Base-by-base conservation (phyloP, 306 rosid genomes). In the Argentina anserina region DNA sequence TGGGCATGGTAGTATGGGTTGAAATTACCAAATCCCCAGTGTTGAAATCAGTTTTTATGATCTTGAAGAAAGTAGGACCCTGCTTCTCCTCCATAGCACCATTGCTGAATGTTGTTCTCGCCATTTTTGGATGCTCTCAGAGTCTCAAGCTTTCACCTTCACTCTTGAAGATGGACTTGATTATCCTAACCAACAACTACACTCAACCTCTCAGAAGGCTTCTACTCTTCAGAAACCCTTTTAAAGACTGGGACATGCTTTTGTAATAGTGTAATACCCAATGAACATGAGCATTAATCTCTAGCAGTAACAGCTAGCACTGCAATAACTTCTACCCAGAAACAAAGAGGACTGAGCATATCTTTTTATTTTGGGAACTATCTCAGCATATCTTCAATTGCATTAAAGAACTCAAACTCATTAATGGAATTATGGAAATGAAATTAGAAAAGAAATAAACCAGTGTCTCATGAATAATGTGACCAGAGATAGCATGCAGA, bases 1-100 rank as follows among this genome's bases (percentile, higher is more conserved):
- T 18, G 7, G 5, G 23, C 12, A 47, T 39, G 8, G 52, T 5
- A 13, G 34, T 31, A 37, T 11, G 36, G 6, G 5, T n/a, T 25
- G 33, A 55, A 11, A n/a, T 49, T 69, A 69, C 73, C 73, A 46
- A n/a, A 29, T 12, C 17, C 8, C 31, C 60, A 31, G 61, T 69
- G 73, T 13, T 69, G 73, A 29, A 47, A 47, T 41, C 73, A 2
- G 39, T 23, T 6, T 9, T 13, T 15, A 67, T 20, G 39, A 69
- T 20, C 60, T 34, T 50, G 61, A 33, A 47, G 31, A 69, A 69
- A 3, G 45, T 9, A 11, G 43, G 73, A 26, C 53, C 39, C 73
- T 49, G 34, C 31, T 47, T 20, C 12, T 69, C 29, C 29, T 53
- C 60, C 33, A 53, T 29, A 6, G 7, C 39, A 61, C 43, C 39